These are phyloP conservation scores for Papiliotrema flavescens DNA, from an alignment of 1,284 basidiomycete genomes.

Conservation along the genomic window DNA sequence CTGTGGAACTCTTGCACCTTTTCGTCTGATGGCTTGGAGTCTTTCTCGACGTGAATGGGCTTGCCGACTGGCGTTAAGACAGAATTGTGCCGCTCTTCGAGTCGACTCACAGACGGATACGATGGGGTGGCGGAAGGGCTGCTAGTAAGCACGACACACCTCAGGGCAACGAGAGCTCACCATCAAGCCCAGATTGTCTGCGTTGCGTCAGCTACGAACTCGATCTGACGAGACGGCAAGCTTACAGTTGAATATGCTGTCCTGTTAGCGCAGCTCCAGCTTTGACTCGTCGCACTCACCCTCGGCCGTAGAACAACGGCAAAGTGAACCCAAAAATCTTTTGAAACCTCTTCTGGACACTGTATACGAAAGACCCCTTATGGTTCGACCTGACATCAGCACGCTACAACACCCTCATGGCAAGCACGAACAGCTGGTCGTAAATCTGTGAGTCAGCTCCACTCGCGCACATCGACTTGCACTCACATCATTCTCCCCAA, in stretches of 20 bases:
- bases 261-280: neutral
- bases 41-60: constrained; percentile 76
- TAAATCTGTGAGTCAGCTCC: constrained; percentile 64
- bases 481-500: constrained; percentile 93
- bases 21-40: constrained; percentile 74
- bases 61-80: constrained; percentile 62
- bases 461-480: neutral
- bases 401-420: neutral
- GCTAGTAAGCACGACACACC: neutral
- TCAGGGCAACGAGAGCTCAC: constrained; percentile 11
- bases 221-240: constrained; percentile 2
- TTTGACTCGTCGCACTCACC: constrained; percentile 44
- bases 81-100: neutral
- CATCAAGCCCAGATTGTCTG: constrained; percentile 61
- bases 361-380: constrained; percentile 83
- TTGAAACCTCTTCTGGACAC: constrained; percentile 85
- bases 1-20: constrained; percentile 76
- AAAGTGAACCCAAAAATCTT: constrained; percentile 90
- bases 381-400: constrained; percentile 60
- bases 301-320: constrained; percentile 89
- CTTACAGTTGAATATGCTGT: constrained; percentile 75
- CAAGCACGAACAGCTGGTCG: constrained; percentile 66
- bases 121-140: constrained; percentile 89
- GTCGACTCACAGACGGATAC: constrained; percentile 79
- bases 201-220: neutral